Conservation (phyloP, 2,329 filamentous ascomycete species). For the Hypoxylon sp. region DNA sequence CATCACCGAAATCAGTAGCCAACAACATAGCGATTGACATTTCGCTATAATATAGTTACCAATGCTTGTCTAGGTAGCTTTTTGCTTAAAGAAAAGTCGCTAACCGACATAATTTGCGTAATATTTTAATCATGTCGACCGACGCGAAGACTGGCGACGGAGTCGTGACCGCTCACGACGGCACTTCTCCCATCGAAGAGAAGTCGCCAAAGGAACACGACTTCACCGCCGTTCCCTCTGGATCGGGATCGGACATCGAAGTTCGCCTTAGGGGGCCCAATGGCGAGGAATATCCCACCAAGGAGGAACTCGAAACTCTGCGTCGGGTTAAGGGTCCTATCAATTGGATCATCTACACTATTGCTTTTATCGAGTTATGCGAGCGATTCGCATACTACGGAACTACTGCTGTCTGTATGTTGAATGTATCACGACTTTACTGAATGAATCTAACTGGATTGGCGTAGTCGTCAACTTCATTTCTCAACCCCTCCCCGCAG, state of each 20-base stretch:
- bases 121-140: constrained; percentile 43
- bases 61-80: constrained; percentile 8
- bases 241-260: constrained; percentile 42
- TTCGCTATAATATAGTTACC: constrained; percentile 16
- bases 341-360: constrained; percentile 69
- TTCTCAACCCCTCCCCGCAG: constrained; percentile 68
- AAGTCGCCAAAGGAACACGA: constrained; percentile 34
- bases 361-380: constrained; percentile 75
- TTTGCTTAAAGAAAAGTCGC: constrained; percentile 5
- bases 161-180: constrained; percentile 38
- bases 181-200: constrained; percentile 26
- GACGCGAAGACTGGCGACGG: constrained; percentile 32
- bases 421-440: background rate
- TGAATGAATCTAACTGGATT: constrained; percentile 48
- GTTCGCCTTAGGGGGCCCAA: constrained; percentile 50
- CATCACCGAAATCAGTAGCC: constrained; percentile 8
- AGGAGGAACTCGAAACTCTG: constrained; percentile 67
- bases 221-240: constrained; percentile 30
- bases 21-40: background rate
- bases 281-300: constrained; percentile 64
- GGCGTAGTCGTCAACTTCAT: constrained; percentile 72
- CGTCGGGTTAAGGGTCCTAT: constrained; percentile 68
- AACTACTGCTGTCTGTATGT: constrained; percentile 71
- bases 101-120: constrained; percentile 22
- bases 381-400: constrained; percentile 78